Evolutionary conservation across 495 filamentous ascomycete genomes (phyloP).

Genomic region (Lasiosphaeria ovina): DNA sequence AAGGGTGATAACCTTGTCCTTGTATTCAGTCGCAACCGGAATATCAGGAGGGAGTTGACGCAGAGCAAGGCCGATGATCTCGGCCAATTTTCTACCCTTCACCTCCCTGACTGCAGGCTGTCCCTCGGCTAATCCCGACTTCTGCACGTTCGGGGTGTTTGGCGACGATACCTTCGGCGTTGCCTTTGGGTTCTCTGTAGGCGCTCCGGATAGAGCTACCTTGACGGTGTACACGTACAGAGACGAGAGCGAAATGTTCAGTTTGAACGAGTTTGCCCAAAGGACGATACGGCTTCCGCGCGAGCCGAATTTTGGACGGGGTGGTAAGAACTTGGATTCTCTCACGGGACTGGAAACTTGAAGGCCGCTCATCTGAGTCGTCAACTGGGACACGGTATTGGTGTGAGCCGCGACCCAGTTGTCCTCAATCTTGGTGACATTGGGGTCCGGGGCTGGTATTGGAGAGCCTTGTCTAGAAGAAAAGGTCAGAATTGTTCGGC

Average conservation of each 20-base stretch:
- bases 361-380: constrained; percentile 28
- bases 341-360: constrained; percentile 16
- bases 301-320: constrained; percentile 60
- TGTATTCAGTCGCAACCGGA: constrained; percentile 58
- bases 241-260: constrained; percentile 40
- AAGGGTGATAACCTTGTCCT: constrained; percentile 47
- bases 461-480: not conserved
- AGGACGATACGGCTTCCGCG: constrained; percentile 49
- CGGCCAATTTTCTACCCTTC: constrained; percentile 51
- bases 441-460: constrained; percentile 28
- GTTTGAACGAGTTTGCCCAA: constrained; percentile 64
- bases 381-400: constrained; percentile 20
- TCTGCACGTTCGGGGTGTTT: constrained; percentile 32
- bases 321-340: constrained; percentile 30
- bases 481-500: constrained; percentile 11
- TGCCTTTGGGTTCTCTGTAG: not conserved
- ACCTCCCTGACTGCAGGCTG: constrained; percentile 38
- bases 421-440: constrained; percentile 37
- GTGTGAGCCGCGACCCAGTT: constrained; percentile 24
- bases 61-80: constrained; percentile 54
- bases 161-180: not conserved
- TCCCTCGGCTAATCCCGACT: constrained; percentile 8
- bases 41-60: constrained; percentile 30
- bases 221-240: constrained; percentile 41
- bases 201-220: constrained; percentile 12